Evolutionary conservation across 176 grass and related monocot genomes (phyloP), one percentile per base, ranked within the genome.

Genomic region (Raddia guianensis): DNA sequence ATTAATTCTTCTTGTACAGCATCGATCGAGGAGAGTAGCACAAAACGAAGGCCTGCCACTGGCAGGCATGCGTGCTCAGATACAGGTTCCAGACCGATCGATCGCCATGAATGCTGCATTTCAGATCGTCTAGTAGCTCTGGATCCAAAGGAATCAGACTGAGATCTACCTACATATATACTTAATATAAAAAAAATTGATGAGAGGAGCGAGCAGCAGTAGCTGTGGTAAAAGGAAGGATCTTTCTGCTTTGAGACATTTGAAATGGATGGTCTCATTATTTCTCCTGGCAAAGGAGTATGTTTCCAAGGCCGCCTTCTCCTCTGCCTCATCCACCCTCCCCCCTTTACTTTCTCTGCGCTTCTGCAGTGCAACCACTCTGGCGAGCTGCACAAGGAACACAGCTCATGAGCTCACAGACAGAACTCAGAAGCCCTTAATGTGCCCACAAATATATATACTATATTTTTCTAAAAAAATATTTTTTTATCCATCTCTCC

Each of bases 201-300:
- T 27, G 27, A 40, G 37, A 40, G 37, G 37, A 40, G 15, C 4
- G 37, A 12, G 45, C 4, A 72, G 20, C 9, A 12, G 54, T 42
- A 64, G 58, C 47, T 45, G 15, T 55, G 54, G 66, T 5, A 63
- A 54, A 70, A 2, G 21, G 21, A 73, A 66, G 55, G 42, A 80
- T 82, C 49, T 77, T 62, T 49, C 63, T 58, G 71, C 64, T 53
- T 21, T 19, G 68, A 12, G 43, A 34, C 64, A 70, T 87, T 87
- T 90, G 75, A 90, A 87, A 87, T 80, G 42, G 88, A 90, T 84
- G 84, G 80, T 73, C 74, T 75, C 84, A 82, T 87, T 57, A 71
- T 89, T 72, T 85, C 57, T 48, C 71, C 72, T 82, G 72, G 7
- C 83, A 79, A 67, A 67, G 74, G 20, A 73, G 47, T 70, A 90